phyloP scores from a whole-genome alignment of 2,329 filamentous ascomycete genomes.

The Penicillium sp. region DNA sequence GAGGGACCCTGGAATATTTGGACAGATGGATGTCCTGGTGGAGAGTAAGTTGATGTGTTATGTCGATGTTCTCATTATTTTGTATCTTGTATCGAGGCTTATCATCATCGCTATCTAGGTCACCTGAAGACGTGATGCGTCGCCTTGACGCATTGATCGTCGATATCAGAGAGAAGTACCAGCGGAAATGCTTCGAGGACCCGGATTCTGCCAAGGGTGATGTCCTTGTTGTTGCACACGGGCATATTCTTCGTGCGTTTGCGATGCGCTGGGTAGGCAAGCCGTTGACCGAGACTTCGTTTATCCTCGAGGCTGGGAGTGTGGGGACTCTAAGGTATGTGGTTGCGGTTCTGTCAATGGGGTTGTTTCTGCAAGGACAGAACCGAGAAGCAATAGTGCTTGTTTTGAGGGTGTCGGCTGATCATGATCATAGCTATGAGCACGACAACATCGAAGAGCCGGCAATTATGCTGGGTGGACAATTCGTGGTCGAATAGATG shows the following conservation, averaged over 20 bases:
- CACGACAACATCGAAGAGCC: constrained; percentile 76
- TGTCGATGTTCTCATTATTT: neutral
- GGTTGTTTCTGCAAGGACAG: neutral
- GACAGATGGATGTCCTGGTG: constrained; percentile 81
- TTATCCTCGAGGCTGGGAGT: constrained; percentile 86
- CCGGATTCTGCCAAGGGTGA: constrained; percentile 56
- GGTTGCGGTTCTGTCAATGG: neutral
- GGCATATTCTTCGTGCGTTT: constrained; percentile 84
- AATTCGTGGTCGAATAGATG: constrained; percentile 54
- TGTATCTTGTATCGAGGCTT: no score
- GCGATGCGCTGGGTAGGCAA: constrained; percentile 82
- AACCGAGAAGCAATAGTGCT: neutral
- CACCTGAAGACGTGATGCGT: constrained; percentile 68
- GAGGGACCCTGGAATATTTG: constrained; percentile 75
- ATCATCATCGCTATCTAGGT: constrained; percentile 46
- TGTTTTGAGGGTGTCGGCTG: neutral
- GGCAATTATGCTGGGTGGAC: constrained; percentile 73
- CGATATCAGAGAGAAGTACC: constrained; percentile 69
- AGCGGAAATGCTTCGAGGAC: constrained; percentile 61
- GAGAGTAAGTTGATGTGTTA: constrained; percentile 61
- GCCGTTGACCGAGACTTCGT: constrained; percentile 69
- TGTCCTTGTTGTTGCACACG: constrained; percentile 81
- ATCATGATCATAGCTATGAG: constrained; percentile 62
- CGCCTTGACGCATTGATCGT: constrained; percentile 74
- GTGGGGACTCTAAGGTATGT: constrained; percentile 72